Evolutionary conservation across 352 stramenopile genomes (phyloP).

Genomic region (Phytopythium boreale): DNA sequence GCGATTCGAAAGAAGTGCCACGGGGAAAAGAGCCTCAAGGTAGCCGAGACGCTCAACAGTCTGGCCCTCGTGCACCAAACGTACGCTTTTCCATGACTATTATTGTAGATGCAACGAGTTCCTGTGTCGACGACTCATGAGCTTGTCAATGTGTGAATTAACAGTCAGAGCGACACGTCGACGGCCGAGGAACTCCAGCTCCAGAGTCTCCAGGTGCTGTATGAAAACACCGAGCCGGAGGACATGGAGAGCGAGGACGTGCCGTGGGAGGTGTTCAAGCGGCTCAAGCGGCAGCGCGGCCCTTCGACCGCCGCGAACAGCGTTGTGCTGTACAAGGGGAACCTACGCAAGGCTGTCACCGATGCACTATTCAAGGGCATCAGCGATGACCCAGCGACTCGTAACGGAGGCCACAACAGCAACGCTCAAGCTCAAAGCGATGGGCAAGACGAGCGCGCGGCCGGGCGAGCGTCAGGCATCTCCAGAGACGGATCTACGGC

Average conservation of each 20-base stretch:
- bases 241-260: conserved; percentile 77
- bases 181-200: conserved; percentile 47
- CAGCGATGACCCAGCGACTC: neutral
- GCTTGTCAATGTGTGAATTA: neutral
- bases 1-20: conserved; percentile 39
- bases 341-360: conserved; percentile 53
- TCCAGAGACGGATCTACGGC: neutral
- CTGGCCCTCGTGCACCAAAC: conserved; percentile 49
- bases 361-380: conserved; percentile 24
- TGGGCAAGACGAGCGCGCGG: neutral
- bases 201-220: conserved; percentile 52
- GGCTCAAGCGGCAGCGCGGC: conserved; percentile 60
- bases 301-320: conserved; percentile 58
- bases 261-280: conserved; percentile 79
- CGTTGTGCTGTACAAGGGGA: conserved; percentile 58
- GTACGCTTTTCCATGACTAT: conserved; percentile 20
- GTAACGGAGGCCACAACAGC: neutral
- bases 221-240: conserved; percentile 50
- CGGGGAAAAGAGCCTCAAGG: conserved; percentile 57
- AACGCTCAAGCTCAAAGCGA: neutral
- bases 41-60: conserved; percentile 80
- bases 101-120: neutral
- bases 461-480: neutral
- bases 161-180: conserved; percentile 31
- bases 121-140: neutral